Conservation (phyloP, 2,329 filamentous ascomycete genomes). For the Nothopassalora personata region DNA sequence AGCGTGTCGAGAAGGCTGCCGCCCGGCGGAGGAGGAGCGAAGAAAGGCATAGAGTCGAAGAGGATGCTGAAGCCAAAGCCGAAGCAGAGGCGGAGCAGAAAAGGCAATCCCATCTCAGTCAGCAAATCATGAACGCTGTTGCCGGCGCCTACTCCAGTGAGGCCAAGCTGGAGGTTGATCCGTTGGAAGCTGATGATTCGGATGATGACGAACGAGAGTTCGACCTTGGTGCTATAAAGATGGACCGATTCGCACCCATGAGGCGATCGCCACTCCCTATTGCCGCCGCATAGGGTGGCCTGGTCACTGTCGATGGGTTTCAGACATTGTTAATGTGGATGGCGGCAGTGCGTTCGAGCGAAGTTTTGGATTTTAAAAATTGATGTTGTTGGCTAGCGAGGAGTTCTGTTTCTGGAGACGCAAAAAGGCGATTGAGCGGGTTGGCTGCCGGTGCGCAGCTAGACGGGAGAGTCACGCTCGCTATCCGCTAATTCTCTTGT, state of each 20-base stretch:
- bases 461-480: neutral
- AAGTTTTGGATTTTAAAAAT: conserved; percentile 1
- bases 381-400: conserved; percentile 9
- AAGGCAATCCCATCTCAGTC: neutral
- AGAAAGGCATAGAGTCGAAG: conserved; percentile 20
- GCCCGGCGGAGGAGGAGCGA: conserved; percentile 22
- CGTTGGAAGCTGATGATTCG: conserved; percentile 18
- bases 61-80: conserved; percentile 7
- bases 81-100: conserved; percentile 1
- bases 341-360: conserved; percentile 18
- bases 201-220: conserved; percentile 16
- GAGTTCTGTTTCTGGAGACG: conserved; percentile 8
- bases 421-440: neutral
- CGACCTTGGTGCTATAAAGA: conserved; percentile 12
- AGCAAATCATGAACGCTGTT: conserved; percentile 4
- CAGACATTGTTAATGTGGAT: conserved; percentile 1
- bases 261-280: conserved; percentile 4
- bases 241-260: conserved; percentile 3
- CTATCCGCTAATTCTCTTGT: neutral
- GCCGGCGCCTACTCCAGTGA: conserved; percentile 9
- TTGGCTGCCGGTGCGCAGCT: neutral
- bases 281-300: conserved; percentile 13
- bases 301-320: conserved; percentile 13
- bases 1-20: conserved; percentile 20
- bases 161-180: conserved; percentile 17